Evolutionary conservation across 2,329 filamentous ascomycete species (phyloP), one percentile per base, ranked within the genome.

Genomic region (Seiridium unicorne): DNA sequence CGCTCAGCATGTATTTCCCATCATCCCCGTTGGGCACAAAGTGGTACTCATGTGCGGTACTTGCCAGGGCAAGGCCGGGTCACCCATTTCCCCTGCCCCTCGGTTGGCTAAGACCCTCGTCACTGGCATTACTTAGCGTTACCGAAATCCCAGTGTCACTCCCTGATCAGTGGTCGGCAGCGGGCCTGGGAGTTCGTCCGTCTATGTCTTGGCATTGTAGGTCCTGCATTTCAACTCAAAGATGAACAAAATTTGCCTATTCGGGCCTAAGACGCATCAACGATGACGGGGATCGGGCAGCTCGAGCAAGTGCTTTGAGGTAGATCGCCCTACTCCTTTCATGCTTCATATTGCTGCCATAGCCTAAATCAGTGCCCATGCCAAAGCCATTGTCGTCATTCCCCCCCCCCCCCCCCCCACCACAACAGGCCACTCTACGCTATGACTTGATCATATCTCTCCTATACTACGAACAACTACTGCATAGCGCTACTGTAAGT

Each of bases 391-490:
- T 35, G 49, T 53, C 49, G 35, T 53, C 49, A 40, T 53, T 53
- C n/a, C 34, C n/a, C 18, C 18, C 18, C 18, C 18, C 18, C 18
- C 18, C 18, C 18, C 18, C 18, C 18, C 18, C 18, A 1, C 18
- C 18, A 1, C 11, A 53, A 32, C 26, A 53, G 49, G 32, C 49
- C 35, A 26, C 49, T 1, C 47, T 35, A 18, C 49, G 49, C 34
- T 53, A 35, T 32, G 49, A 53, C 34, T 35, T 34, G 7, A 42
- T 53, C 38, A 26, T 36, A 53, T n/a, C 34, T 40, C n/a, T 35
- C 26, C 35, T 53, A 9, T 3, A 53, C n/a, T 66, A 61, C 72
- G 73, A 62, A 72, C 65, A 68, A 51, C 60, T 49, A 58, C 49
- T 60, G 73, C 62, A 54, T 62, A 61, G 63, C 62, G 64, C 35